These are phyloP conservation scores for Ceratorhiza oryzae-sativae DNA, from an alignment of 1,284 basidiomycete genomes.

Conservation along the genomic window DNA sequence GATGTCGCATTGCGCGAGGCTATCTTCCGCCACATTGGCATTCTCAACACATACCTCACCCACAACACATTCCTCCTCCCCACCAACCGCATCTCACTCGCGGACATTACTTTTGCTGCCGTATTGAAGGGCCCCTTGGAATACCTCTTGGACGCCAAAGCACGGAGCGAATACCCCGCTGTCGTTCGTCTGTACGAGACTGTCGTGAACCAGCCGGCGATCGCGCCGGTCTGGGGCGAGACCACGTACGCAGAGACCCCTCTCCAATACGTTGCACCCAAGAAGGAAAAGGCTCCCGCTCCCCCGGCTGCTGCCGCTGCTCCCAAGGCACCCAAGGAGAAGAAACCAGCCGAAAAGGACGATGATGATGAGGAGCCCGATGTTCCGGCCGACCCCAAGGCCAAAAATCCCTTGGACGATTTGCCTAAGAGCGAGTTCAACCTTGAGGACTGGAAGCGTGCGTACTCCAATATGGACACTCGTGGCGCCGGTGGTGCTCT, in stretches of 20 bases:
- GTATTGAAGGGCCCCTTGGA: slow-evolving; percentile 60
- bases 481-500: slow-evolving; percentile 74
- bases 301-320: slow-evolving; percentile 56
- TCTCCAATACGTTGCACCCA: slow-evolving; percentile 71
- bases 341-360: slow-evolving; percentile 65
- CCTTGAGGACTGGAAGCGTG: slow-evolving; percentile 97
- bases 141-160: slow-evolving; percentile 67
- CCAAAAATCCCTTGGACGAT: slow-evolving; percentile 92
- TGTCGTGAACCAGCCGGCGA: slow-evolving; percentile 78
- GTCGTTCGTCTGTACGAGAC: slow-evolving; percentile 85
- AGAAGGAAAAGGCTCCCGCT: slow-evolving; percentile 58
- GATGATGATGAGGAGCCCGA: slow-evolving; percentile 70
- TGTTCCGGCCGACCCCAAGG: slow-evolving; percentile 72
- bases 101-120: slow-evolving; percentile 79
- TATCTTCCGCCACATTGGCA: slow-evolving; percentile 63
- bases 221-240: slow-evolving; percentile 72
- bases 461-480: slow-evolving; percentile 97
- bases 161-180: slow-evolving; percentile 76
- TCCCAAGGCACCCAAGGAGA: slow-evolving; percentile 67
- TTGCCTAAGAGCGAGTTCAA: slow-evolving; percentile 93
- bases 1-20: slow-evolving; percentile 63
- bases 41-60: slow-evolving; percentile 77
- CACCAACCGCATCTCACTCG: slow-evolving; percentile 93
- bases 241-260: slow-evolving; percentile 74
- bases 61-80: slow-evolving; percentile 86